phyloP scores from a whole-genome alignment of 192 early-diverging fungal genomes.

The Coemansia sp. region DNA sequence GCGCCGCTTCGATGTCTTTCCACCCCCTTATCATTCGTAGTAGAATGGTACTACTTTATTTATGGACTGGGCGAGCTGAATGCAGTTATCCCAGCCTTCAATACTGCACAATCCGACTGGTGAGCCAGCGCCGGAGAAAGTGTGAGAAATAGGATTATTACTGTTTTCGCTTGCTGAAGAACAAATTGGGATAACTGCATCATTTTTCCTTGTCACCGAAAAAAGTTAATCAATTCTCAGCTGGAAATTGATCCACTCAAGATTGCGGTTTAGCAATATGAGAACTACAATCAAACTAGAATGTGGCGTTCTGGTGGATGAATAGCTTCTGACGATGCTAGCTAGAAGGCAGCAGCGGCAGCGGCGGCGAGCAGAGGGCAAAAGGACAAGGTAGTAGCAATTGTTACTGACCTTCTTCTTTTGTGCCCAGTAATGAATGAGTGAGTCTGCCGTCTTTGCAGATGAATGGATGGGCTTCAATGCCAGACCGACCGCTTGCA shows the following conservation, averaged over 20 bases:
- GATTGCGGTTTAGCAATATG: background rate
- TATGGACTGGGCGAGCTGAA: background rate
- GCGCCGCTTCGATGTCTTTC: background rate
- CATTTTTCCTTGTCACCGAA: background rate
- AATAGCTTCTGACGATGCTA: background rate
- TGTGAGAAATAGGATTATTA: background rate
- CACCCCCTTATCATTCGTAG: background rate
- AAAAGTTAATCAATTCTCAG: constrained; percentile 2
- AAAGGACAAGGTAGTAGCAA: constrained; percentile 9
- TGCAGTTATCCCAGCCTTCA: constrained; percentile 5
- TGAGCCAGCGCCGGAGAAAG: background rate
- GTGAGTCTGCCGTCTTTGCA: too few species aligned
- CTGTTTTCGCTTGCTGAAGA: background rate
- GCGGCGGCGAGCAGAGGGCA: background rate
- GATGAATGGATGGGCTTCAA: background rate
- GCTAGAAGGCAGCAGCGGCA: too few species aligned
- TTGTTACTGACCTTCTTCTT: constrained; percentile 3
- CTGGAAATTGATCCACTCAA: background rate
- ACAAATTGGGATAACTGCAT: background rate
- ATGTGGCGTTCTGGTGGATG: background rate
- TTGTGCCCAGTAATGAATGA: background rate
- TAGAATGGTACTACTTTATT: background rate
- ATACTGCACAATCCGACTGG: constrained; percentile 1
- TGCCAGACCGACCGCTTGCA: background rate
- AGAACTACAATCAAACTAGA: background rate